Evolutionary conservation across 129 eudicot species (phyloP).

Genomic region (Lonicera japonica): DNA sequence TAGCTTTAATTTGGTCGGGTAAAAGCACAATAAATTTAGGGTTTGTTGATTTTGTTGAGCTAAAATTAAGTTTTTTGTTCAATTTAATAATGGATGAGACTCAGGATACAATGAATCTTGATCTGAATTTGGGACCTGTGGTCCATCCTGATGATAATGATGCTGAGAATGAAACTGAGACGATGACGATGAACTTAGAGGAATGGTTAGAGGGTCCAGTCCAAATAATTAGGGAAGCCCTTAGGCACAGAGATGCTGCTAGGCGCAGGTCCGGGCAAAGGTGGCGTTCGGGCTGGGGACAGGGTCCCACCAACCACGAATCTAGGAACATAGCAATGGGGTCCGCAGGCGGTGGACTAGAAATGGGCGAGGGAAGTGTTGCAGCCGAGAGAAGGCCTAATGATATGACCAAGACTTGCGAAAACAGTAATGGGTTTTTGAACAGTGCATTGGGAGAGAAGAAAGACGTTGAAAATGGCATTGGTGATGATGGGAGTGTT

Average conservation of each 20-base stretch:
- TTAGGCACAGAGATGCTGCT: constrained; percentile 30
- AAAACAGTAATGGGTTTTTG: constrained; percentile 18
- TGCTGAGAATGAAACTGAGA: constrained; percentile 30
- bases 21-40: background rate
- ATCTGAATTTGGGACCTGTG: constrained; percentile 74
- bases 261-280: constrained; percentile 45
- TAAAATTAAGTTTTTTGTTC: constrained; percentile 8
- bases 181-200: constrained; percentile 48
- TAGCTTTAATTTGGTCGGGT: background rate
- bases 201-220: constrained; percentile 55
- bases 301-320: constrained; percentile 27
- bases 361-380: constrained; percentile 79
- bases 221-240: constrained; percentile 17
- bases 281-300: constrained; percentile 59
- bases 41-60: constrained; percentile 5
- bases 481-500: constrained; percentile 48
- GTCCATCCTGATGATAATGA: constrained; percentile 43
- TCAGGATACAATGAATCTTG: constrained; percentile 65
- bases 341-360: constrained; percentile 36
- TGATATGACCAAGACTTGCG: constrained; percentile 38
- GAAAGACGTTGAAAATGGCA: constrained; percentile 41
- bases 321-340: constrained; percentile 33
- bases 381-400: constrained; percentile 31
- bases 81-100: constrained; percentile 52
- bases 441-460: constrained; percentile 31